Evolutionary conservation across 768 basidiomycete genomes (phyloP), one percentile per base, ranked within the genome.

Genomic region (Panaeolus cyanescens): DNA sequence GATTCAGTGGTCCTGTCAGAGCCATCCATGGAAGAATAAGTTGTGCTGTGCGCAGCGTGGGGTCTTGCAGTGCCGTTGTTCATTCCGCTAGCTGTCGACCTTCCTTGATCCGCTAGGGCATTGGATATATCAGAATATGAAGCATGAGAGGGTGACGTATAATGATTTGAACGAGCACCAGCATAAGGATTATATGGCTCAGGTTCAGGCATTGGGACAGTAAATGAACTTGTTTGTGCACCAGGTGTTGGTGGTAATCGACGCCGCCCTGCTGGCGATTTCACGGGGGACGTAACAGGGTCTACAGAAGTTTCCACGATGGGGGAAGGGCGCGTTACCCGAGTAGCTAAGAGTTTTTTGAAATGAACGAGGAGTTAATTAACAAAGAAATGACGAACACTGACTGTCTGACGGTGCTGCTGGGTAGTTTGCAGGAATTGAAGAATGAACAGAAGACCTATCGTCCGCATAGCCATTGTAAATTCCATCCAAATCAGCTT

Each of bases 201-300:
- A 1, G 82, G 77, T 62, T 79, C 80, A 2, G 81, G 80, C 77
- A 82, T 82, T 10, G 69, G n/a, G 32, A 73, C 67, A 17, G 72
- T 36, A 5, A 59, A 63, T 12, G 67, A 66, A 30, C 73, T 64
- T 8, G 72, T 69, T 22, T 68, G 58, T 5, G 68, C 66, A 19
- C 70, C 75, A 32, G 82, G 82, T 7, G 80, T 81, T 28, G 79
- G 80, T 5, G 82, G 82, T 32, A 83, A 50, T 50, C 45, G 71
- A 40, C 78, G 77, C 56, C 81, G 75, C 42, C 72, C 64, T 55
- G 66, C 64, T 59, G 71, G 66, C 54, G 73, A 70, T 58, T 63
- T 59, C 65, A 67, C 70, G 61, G 70, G 63, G 50, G 74, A 72
- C 32, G 67, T 42, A n/a, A 64, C 59, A 28, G 62, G 67, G 55